phyloP scores from a whole-genome alignment of 108 stramenopile species.

The Nitzschia sp. region DNA sequence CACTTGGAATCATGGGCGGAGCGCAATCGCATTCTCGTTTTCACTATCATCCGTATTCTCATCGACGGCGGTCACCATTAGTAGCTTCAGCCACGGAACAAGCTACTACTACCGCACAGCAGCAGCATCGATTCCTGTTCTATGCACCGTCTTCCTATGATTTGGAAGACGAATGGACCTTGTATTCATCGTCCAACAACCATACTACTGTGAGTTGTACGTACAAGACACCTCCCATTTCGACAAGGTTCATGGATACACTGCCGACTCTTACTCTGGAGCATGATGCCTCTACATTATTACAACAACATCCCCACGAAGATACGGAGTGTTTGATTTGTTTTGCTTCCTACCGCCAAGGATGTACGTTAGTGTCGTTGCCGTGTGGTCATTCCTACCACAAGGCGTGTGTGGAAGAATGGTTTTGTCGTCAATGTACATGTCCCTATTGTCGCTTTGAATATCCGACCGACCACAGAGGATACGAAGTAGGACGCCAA shows the following conservation, averaged over 20 bases:
- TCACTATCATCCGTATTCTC: neutral
- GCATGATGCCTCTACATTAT: neutral
- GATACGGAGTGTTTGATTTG: slow-evolving; percentile 1
- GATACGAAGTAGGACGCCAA: neutral
- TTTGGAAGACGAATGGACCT: neutral
- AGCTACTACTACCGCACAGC: neutral
- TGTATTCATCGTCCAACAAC: neutral
- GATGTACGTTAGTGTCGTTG: slow-evolving; percentile 22
- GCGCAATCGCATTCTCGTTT: neutral
- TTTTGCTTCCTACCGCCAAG: slow-evolving; percentile 2
- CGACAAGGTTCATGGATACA: neutral
- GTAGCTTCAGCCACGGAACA: neutral
- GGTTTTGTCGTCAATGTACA: slow-evolving; percentile 37
- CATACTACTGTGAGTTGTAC: too few relatives aligned
- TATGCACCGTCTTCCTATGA: neutral
- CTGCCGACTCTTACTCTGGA: neutral
- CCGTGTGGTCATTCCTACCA: slow-evolving; percentile 66
- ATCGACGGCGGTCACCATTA: neutral
- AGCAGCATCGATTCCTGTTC: neutral
- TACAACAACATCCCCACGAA: neutral
- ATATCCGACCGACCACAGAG: neutral
- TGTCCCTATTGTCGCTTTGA: slow-evolving; percentile 5
- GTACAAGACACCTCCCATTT: neutral
- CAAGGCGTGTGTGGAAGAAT: slow-evolving; percentile 61
- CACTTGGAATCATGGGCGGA: neutral